Conservation (phyloP, 2,329 filamentous ascomycete genomes). For the Rhexocercosporidium sp. region DNA sequence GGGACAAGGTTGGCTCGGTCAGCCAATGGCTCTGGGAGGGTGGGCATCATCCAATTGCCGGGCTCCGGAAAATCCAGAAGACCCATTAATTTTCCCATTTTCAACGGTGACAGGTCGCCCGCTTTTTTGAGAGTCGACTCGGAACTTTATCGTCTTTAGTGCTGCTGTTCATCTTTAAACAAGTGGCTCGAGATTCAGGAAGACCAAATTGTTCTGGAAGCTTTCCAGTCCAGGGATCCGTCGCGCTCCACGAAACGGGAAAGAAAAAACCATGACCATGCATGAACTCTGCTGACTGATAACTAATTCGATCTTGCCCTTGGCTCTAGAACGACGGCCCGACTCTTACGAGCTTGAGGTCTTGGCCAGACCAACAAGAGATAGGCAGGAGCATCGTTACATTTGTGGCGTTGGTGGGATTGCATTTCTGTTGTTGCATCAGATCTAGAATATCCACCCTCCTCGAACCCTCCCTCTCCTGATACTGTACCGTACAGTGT, state of each 20-base stretch:
- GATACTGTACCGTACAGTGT: too few relatives aligned
- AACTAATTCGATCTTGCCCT: background rate
- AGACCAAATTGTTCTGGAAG: background rate
- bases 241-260: too few relatives aligned
- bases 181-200: too few relatives aligned
- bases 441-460: background rate
- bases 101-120: background rate
- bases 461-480: too few relatives aligned
- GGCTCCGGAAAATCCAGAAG: background rate
- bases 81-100: background rate
- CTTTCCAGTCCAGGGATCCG: background rate
- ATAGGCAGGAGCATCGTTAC: slow-evolving; percentile 1
- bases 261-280: background rate
- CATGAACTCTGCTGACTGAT: background rate
- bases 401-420: background rate
- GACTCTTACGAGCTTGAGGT: background rate
- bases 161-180: too few relatives aligned
- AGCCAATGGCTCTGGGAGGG: background rate
- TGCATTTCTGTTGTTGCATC: background rate
- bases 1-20: background rate
- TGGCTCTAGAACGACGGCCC: slow-evolving; percentile 2
- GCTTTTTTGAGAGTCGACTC: background rate
- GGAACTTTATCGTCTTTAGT: background rate
- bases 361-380: background rate
- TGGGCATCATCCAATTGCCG: background rate